A percentile compares a stretch with the other conserved stretches of the same genome.
Evolutionary conservation across 805 yeast species (phyloP).

Genomic region (Brettanomyces nanus): DNA sequence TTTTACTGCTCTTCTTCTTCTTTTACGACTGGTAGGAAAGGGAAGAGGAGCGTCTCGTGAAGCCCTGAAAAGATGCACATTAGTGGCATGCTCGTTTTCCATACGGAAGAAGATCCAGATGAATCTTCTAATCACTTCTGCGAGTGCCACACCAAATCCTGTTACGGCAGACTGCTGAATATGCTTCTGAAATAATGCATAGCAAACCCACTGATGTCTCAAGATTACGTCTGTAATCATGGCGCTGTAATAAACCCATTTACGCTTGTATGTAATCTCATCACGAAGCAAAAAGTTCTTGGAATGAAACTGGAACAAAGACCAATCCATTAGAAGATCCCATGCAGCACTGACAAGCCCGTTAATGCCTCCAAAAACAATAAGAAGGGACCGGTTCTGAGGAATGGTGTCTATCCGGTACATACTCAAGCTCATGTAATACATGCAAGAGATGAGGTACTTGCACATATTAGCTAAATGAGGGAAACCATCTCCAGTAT

Average conservation of each 20-base stretch:
- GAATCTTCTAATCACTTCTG: constrained; percentile 76
- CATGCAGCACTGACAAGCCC: constrained; percentile 64
- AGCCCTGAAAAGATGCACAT: constrained; percentile 78
- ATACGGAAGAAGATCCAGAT: constrained; percentile 89
- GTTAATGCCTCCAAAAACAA: constrained; percentile 67
- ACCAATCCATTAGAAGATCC: constrained; percentile 97
- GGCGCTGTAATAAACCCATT: constrained; percentile 63
- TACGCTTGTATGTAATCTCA: constrained; percentile 54
- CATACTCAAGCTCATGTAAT: constrained; percentile 65
- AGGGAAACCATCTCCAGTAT: constrained; percentile 94
- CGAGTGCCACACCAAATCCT: constrained; percentile 73
- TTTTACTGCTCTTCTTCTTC: neutral
- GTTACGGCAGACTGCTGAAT: constrained; percentile 85
- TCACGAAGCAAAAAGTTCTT: constrained; percentile 57
- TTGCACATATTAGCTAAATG: constrained; percentile 85
- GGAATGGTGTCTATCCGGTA: constrained; percentile 55
- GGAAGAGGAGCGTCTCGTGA: constrained; percentile 85
- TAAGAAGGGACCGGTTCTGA: constrained; percentile 48
- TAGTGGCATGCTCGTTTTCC: constrained; percentile 94
- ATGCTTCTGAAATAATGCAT: constrained; percentile 66
- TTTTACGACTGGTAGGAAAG: constrained; percentile 37
- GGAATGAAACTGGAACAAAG: constrained; percentile 62
- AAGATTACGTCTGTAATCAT: constrained; percentile 65
- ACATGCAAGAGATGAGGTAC: constrained; percentile 57
- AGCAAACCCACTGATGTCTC: constrained; percentile 89